Evolutionary conservation across 2,329 filamentous ascomycete species (phyloP).

Genomic region (Dothistroma pini): DNA sequence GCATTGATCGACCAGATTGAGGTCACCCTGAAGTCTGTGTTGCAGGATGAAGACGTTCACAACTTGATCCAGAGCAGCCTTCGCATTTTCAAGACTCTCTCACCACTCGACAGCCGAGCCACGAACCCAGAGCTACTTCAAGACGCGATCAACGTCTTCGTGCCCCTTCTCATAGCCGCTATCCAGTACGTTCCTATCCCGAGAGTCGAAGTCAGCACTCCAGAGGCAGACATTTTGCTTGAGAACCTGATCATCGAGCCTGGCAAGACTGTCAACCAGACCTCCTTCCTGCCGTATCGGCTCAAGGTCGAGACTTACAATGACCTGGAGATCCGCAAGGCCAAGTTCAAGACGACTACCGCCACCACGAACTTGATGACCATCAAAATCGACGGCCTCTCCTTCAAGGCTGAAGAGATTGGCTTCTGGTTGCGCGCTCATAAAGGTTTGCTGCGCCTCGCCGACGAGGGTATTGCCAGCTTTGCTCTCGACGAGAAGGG

Average conservation of each 20-base stretch:
- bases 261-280: slow-evolving; percentile 75
- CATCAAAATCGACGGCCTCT: slow-evolving; percentile 76
- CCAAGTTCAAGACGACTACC: slow-evolving; percentile 67
- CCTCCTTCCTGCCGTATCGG: slow-evolving; percentile 84
- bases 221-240: slow-evolving; percentile 77
- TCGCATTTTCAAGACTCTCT: slow-evolving; percentile 66
- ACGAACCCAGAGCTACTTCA: slow-evolving; percentile 68
- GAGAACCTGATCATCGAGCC: slow-evolving; percentile 91
- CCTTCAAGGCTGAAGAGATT: slow-evolving; percentile 77
- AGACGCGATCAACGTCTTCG: slow-evolving; percentile 74
- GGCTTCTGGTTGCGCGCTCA: slow-evolving; percentile 87
- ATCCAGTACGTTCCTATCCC: slow-evolving; percentile 89
- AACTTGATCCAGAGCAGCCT: slow-evolving; percentile 64
- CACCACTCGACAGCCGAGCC: slow-evolving; percentile 55
- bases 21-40: slow-evolving; percentile 63
- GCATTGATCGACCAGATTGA: slow-evolving; percentile 66
- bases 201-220: slow-evolving; percentile 79
- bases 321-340: slow-evolving; percentile 80
- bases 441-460: slow-evolving; percentile 67
- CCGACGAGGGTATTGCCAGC: slow-evolving; percentile 79
- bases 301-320: slow-evolving; percentile 80
- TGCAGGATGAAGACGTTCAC: slow-evolving; percentile 68
- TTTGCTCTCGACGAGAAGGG: slow-evolving; percentile 83
- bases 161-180: slow-evolving; percentile 70
- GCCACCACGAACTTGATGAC: slow-evolving; percentile 63